These are phyloP conservation scores for Helotiales sp. DNA, from an alignment of 2,329 filamentous ascomycete species.

Conservation along the genomic window DNA sequence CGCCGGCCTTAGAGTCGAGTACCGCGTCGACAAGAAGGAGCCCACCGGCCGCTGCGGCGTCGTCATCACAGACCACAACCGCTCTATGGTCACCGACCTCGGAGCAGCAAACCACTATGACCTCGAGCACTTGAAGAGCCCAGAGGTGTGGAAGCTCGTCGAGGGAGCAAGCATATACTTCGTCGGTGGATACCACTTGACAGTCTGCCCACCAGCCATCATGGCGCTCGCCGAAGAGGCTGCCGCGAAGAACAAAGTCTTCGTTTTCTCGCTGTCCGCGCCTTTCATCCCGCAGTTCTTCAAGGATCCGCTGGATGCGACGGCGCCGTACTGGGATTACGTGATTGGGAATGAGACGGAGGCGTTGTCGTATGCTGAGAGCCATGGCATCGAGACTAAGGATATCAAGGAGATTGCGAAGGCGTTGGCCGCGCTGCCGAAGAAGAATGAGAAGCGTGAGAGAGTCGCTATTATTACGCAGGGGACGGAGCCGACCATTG, in stretches of 20 bases:
- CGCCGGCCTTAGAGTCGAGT: constrained; percentile 91
- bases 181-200: constrained; percentile 96
- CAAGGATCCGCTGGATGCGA: constrained; percentile 90
- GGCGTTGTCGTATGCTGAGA: constrained; percentile 84
- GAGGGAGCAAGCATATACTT: constrained; percentile 90
- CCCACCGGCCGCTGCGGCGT: constrained; percentile 95
- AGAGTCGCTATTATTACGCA: constrained; percentile 93
- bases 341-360: constrained; percentile 97
- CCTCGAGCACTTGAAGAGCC: constrained; percentile 87
- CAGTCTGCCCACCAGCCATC: constrained; percentile 90
- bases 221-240: constrained; percentile 90
- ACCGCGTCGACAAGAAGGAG: constrained; percentile 83
- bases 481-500: constrained; percentile 87
- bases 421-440: constrained; percentile 84
- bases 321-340: constrained; percentile 92
- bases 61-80: constrained; percentile 95
- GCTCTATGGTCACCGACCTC: constrained; percentile 92
- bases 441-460: constrained; percentile 85
- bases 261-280: constrained; percentile 89
- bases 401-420: constrained; percentile 86
- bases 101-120: constrained; percentile 98
- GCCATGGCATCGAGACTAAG: constrained; percentile 74
- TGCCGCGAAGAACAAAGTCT: constrained; percentile 85
- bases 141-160: constrained; percentile 89
- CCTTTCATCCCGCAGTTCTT: constrained; percentile 98